phyloP scores from a whole-genome alignment of 2,329 filamentous ascomycete species.

The Aspergillus puulaauensis region DNA sequence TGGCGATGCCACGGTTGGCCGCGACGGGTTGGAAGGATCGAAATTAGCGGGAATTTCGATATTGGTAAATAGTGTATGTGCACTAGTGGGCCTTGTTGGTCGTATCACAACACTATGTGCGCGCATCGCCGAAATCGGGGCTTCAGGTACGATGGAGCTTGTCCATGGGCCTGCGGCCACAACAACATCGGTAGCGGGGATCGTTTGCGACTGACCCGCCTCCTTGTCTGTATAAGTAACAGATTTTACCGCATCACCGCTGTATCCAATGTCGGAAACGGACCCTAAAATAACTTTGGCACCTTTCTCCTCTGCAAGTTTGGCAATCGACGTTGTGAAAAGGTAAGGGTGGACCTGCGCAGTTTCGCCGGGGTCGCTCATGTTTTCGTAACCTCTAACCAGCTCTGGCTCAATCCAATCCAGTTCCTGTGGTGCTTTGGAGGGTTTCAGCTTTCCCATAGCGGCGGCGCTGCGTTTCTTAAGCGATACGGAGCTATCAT shows the following conservation, averaged over 20 bases:
- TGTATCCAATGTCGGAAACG: constrained; percentile 66
- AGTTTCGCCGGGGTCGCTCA: constrained; percentile 78
- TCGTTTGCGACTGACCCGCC: constrained; percentile 46
- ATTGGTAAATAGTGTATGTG: constrained; percentile 69
- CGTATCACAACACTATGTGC: constrained; percentile 64
- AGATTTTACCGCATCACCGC: constrained; percentile 54
- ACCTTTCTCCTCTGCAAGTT: constrained; percentile 69
- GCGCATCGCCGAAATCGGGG: constrained; percentile 60
- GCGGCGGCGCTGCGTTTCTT: constrained; percentile 57
- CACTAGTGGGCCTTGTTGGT: constrained; percentile 52
- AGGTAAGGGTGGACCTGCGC: constrained; percentile 91
- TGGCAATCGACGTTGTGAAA: constrained; percentile 82
- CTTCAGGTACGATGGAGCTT: constrained; percentile 49
- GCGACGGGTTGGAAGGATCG: constrained; percentile 49
- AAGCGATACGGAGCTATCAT: constrained; percentile 49
- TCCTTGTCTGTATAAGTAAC: constrained; percentile 63
- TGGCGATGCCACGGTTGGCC: constrained; percentile 67
- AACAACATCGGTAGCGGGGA: constrained; percentile 60
- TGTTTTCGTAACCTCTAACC: constrained; percentile 71
- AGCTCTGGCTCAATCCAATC: constrained; percentile 77
- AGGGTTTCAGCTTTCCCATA: constrained; percentile 52
- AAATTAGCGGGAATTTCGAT: constrained; percentile 71
- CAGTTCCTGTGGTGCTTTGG: constrained; percentile 70
- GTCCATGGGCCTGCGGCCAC: constrained; percentile 66
- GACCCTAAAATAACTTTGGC: constrained; percentile 66